Evolutionary conservation across 352 stramenopile genomes (phyloP), one percentile per base, ranked within the genome.

Genomic region (Phytophthora tubulina): DNA sequence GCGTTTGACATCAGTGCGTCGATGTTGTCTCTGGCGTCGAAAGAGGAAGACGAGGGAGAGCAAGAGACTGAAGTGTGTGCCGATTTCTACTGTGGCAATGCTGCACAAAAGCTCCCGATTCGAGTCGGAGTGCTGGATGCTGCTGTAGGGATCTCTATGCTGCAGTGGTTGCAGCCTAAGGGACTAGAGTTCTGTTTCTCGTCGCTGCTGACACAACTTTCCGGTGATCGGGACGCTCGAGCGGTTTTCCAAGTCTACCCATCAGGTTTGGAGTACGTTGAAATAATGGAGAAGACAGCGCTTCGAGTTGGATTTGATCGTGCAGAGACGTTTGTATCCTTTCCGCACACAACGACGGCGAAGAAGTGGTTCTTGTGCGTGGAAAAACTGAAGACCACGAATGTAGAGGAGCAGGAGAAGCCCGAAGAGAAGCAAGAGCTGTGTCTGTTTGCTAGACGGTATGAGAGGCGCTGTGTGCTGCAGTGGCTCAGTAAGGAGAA

Each of bases 211-310:
- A 55, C 61, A 38, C 73, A 80, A 15, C 58, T 93, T 9, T 67
- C 74, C 6, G 9, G 31, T 15, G 32, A 52, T 15, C 30, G 45
- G 3, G 44, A 76, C 51, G 42, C 61, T 3, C 41, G 42, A 36
- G 87, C 81, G 0, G 73, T 94, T 27, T 93, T 95, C 42, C 88
- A 95, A 61, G 76, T 95, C 13, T 95, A 95, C 55, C 85, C 86
- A 11, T 77, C 73, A 13, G 73, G 73, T 27, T 39, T 77, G 8
- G 73, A 80, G 14, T 84, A 91, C 49, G 85, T 93, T 14, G 62
- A 82, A 6, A 70, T 80, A 5, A 94, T 94, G 86, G 83, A 93
- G 42, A 54, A 63, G 30, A 80, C 73, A 4, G 88, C 86, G 1
- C 31, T 73, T 21, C 55, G 72, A 17, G 75, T 76, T 13, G 87